A percentile compares a stretch with the other conserved stretches of the same genome.
Evolutionary conservation across 2,329 filamentous ascomycete genomes (phyloP).

Genomic region (Colletotrichum chrysophilum): DNA sequence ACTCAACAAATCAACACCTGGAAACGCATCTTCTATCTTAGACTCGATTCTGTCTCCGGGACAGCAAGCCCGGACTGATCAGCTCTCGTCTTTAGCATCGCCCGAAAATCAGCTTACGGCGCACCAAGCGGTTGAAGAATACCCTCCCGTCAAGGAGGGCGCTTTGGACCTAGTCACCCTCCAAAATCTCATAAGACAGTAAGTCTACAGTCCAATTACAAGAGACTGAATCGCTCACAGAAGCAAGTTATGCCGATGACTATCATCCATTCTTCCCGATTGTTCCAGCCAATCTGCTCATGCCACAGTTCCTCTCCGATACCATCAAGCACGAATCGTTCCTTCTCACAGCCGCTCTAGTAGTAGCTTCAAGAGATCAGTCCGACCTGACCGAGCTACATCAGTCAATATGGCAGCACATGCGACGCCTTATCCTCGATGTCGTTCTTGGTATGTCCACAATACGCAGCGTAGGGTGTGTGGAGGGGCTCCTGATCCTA

Average conservation of each 20-base stretch:
- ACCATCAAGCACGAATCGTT: constrained; percentile 68
- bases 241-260: constrained; percentile 61
- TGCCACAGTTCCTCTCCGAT: constrained; percentile 56
- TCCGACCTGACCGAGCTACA: background rate
- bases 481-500: constrained; percentile 71
- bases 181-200: background rate
- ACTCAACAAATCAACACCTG: background rate
- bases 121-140: background rate
- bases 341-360: constrained; percentile 71
- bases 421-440: background rate
- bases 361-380: constrained; percentile 73
- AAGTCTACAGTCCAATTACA: background rate
- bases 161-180: background rate
- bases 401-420: background rate
- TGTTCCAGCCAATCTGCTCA: constrained; percentile 60
- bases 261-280: constrained; percentile 76
- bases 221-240: background rate
- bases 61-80: background rate
- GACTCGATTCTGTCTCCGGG: background rate
- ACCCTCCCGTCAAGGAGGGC: background rate
- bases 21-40: background rate
- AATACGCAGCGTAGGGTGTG: constrained; percentile 60
- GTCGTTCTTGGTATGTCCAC: background rate
- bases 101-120: background rate
- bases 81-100: background rate